Evolutionary conservation across 1,284 basidiomycete species (phyloP), one percentile per base, ranked within the genome.

Genomic region (Papiliotrema terrestris): DNA sequence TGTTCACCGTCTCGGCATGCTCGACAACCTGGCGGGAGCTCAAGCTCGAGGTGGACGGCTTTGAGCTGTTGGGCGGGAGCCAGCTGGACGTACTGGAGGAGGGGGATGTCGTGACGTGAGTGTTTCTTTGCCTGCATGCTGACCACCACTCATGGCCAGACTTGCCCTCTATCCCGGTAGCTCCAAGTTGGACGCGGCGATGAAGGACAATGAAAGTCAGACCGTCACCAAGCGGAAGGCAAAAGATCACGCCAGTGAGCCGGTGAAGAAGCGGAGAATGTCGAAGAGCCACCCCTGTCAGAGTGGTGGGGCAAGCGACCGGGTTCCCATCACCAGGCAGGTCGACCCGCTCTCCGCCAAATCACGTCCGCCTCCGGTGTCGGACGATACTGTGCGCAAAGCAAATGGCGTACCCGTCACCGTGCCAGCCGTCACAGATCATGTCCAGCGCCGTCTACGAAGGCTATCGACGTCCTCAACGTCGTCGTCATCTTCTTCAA

Each of bases 1-100:
- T 71, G 20, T 59, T 61, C 20, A 36, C 51, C 3, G 54, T 69
- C 11, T 44, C 55, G 19, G 45, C 42, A n/a, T 43, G 58, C 42
- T 52, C 54, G 19, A 39, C 49, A 0, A 49, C 45, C 32, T 53
- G 51, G 8, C 59, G 52, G 39, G 66, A 68, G 35, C 38, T 75
- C 3, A 48, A 63, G 5, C 54, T 78, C 42, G 71, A 75, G 55
- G 62, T 78, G 11, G 76, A 78, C 29, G 76, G 75, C 2, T 78
- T 76, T 51, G 73, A 78, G 60, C 61, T 78, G 8, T 44, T 77
- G 15, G 63, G 56, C 15, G 68, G 66, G 4, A 72, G 69, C 44
- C 44, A 43, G 5, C 42, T 72, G 14, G 65, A 58, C 4, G 61
- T 75, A 14, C 54, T 78, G 0, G 61, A 71, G 25, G 49, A 57